phyloP scores from a whole-genome alignment of 257 asterid species.

The Gynochthodes officinalis region DNA sequence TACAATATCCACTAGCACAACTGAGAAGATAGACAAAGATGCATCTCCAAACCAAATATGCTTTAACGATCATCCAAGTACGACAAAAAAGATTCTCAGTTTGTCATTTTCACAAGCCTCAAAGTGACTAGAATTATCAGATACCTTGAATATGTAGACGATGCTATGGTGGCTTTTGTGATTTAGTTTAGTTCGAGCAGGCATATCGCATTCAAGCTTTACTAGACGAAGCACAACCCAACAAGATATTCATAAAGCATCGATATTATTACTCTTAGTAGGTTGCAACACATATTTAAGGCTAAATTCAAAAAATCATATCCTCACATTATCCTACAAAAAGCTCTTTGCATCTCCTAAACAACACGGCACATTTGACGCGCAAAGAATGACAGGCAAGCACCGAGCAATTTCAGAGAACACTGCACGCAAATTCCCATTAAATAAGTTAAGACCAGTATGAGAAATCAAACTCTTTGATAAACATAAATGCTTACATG shows the following conservation, averaged over 20 bases:
- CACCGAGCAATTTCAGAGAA: constrained; percentile 1
- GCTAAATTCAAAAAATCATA: not conserved
- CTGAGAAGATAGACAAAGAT: constrained; percentile 34
- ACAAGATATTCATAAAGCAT: not conserved
- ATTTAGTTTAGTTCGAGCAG: not conserved
- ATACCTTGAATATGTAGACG: constrained; percentile 29
- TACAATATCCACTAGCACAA: constrained; percentile 22
- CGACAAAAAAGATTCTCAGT: constrained; percentile 52
- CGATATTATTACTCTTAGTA: not conserved
- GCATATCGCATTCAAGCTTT: not conserved
- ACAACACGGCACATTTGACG: not conserved
- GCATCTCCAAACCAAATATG: constrained; percentile 35
- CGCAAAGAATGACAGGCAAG: not conserved
- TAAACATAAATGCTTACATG: constrained; percentile 27
- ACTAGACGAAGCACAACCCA: constrained; percentile 2
- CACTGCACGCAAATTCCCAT: constrained; percentile 1
- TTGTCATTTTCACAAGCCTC: constrained; percentile 39
- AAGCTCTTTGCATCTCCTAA: not conserved
- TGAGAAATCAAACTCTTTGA: constrained; percentile 21
- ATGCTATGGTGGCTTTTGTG: constrained; percentile 28
- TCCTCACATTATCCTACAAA: not conserved
- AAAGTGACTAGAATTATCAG: constrained; percentile 23
- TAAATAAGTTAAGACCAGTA: constrained; percentile 11
- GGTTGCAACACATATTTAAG: not conserved
- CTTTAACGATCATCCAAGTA: constrained; percentile 35